Evolutionary conservation across 768 basidiomycete species (phyloP).

Genomic region (Boletus barrowsii): DNA sequence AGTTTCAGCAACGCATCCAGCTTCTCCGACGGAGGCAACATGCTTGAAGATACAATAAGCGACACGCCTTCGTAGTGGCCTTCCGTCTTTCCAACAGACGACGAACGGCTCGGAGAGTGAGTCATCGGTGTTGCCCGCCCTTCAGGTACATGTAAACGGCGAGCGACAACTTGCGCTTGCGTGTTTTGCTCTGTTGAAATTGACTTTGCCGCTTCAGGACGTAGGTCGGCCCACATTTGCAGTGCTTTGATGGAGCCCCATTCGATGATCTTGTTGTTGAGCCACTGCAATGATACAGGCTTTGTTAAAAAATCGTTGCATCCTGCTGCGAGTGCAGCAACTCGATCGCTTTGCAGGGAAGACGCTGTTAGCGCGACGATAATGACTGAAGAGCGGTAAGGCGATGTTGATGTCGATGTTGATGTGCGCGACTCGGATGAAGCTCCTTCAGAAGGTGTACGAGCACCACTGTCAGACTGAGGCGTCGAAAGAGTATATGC

Average conservation of each 20-base stretch:
- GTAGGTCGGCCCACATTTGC: conserved; percentile 87
- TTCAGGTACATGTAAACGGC: conserved; percentile 47
- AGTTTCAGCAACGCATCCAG: conserved; percentile 27
- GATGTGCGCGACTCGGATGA: conserved; percentile 45
- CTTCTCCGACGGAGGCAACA: conserved; percentile 17
- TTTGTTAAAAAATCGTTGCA: conserved; percentile 99
- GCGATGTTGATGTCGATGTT: conserved; percentile 41
- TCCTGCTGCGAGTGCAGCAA: conserved; percentile 94
- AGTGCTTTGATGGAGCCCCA: conserved; percentile 98
- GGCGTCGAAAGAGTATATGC: conserved; percentile 71
- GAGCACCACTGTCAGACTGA: conserved; percentile 43
- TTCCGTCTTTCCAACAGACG: conserved; percentile 33
- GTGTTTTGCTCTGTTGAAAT: conserved; percentile 44
- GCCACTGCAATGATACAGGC: conserved; percentile 91
- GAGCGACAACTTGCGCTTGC: conserved; percentile 47
- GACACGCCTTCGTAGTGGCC: conserved; percentile 15
- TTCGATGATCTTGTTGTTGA: conserved; percentile 97
- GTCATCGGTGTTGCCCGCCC: conserved; percentile 39
- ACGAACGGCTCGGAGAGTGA: conserved; percentile 35
- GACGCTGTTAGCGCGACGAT: conserved; percentile 99
- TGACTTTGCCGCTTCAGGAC: conserved; percentile 55
- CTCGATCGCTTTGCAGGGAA: conserved; percentile 90
- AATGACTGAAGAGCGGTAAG: conserved; percentile 91
- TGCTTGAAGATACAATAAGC: conserved; percentile 15
- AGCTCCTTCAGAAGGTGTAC: conserved; percentile 55